These are phyloP conservation scores for Penicillium sp. DNA, from an alignment of 2,329 filamentous ascomycete species.

Conservation along the genomic window DNA sequence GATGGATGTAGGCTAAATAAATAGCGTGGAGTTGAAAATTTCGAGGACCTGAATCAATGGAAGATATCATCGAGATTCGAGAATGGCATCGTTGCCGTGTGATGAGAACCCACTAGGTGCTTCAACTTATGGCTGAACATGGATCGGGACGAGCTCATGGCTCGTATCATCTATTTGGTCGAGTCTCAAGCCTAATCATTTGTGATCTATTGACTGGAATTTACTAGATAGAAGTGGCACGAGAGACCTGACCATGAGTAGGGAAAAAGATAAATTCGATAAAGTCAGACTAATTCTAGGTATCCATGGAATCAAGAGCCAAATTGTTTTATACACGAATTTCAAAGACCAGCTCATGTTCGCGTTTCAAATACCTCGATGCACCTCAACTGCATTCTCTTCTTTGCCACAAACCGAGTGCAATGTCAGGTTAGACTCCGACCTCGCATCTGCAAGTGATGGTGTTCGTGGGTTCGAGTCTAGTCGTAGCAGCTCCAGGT, in stretches of 20 bases:
- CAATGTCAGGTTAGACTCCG: background rate
- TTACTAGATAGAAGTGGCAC: no score
- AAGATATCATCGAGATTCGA: no score
- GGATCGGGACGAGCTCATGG: no score
- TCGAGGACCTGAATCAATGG: no score
- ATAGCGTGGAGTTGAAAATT: no score
- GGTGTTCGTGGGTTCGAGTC: background rate
- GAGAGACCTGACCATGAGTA: background rate
- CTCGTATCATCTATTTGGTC: no score
- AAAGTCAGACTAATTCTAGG: background rate
- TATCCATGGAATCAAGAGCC: background rate
- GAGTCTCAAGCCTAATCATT: no score
- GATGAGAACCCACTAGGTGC: no score
- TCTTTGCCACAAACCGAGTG: background rate
- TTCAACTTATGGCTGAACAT: no score
- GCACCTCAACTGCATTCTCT: background rate
- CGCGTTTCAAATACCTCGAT: background rate
- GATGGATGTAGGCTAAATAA: no score
- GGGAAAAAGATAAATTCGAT: background rate
- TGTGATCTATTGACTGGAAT: no score
- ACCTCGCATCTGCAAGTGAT: background rate
- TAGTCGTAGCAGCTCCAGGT: background rate
- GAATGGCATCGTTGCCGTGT: no score
- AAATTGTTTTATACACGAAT: background rate
- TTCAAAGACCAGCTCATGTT: background rate